A percentile compares a stretch with the other conserved stretches of the same genome.
These are phyloP conservation scores for Colletotrichum sp. DNA, from an alignment of 2,329 filamentous ascomycete genomes.

Conservation along the genomic window DNA sequence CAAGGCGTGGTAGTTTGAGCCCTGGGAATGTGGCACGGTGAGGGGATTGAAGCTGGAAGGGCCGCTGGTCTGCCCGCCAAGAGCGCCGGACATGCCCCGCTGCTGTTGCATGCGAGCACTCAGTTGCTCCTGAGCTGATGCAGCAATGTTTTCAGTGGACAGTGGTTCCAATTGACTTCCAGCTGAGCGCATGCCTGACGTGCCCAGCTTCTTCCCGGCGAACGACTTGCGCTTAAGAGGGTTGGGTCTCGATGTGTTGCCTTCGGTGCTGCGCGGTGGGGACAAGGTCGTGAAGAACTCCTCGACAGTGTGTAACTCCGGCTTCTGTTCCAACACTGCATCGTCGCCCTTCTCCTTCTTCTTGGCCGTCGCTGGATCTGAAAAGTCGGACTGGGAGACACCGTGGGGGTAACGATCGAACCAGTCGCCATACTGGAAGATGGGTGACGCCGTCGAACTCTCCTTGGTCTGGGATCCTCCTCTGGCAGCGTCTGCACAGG, in stretches of 20 bases:
- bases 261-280: slow-evolving; percentile 60
- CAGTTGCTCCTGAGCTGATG: slow-evolving; percentile 38
- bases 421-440: slow-evolving; percentile 98
- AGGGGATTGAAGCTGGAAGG: slow-evolving; percentile 45
- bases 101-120: slow-evolving; percentile 42
- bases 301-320: slow-evolving; percentile 90
- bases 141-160: slow-evolving; percentile 31
- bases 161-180: slow-evolving; percentile 23
- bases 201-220: slow-evolving; percentile 38
- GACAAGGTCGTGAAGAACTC: slow-evolving; percentile 89
- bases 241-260: not conserved
- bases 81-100: slow-evolving; percentile 46
- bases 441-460: slow-evolving; percentile 58
- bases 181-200: slow-evolving; percentile 8
- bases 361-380: slow-evolving; percentile 71
- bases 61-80: slow-evolving; percentile 46
- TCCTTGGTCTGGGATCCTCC: slow-evolving; percentile 63
- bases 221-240: slow-evolving; percentile 39
- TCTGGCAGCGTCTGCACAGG: slow-evolving; percentile 81
- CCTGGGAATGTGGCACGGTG: slow-evolving; percentile 46
- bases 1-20: slow-evolving; percentile 49
- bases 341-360: slow-evolving; percentile 84
- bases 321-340: slow-evolving; percentile 85
- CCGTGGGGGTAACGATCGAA: slow-evolving; percentile 95
- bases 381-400: slow-evolving; percentile 82